Evolutionary conservation across 768 basidiomycete genomes (phyloP).

Genomic region (Kondoa subrosea): DNA sequence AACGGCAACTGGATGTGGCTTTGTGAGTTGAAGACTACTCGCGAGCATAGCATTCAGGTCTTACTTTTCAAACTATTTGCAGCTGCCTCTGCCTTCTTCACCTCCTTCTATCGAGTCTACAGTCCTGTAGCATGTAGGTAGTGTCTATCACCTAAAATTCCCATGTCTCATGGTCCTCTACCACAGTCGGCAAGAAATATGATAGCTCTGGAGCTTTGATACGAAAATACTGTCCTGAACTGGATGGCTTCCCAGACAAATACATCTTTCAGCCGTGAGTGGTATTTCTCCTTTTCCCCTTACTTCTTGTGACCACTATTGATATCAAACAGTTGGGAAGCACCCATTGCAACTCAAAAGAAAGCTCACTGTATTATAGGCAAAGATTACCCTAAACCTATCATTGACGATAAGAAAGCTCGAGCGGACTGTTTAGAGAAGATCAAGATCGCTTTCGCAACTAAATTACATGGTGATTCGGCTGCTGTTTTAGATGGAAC

Average conservation of each 20-base stretch:
- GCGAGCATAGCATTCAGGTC: too few species aligned
- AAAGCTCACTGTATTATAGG: slow-evolving; percentile 34
- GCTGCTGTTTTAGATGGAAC: slow-evolving; percentile 31
- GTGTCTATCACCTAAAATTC: not conserved
- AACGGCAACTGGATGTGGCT: slow-evolving; percentile 33
- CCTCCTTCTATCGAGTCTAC: slow-evolving; percentile 22
- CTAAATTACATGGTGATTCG: slow-evolving; percentile 30
- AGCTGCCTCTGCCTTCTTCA: too few species aligned
- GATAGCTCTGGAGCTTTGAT: slow-evolving; percentile 32
- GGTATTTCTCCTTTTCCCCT: too few species aligned
- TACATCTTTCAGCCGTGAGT: slow-evolving; percentile 36
- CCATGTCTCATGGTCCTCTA: not conserved
- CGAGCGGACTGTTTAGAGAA: slow-evolving; percentile 29
- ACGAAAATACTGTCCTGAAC: slow-evolving; percentile 33
- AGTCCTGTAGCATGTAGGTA: slow-evolving; percentile 10
- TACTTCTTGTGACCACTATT: too few species aligned
- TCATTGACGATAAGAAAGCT: slow-evolving; percentile 32
- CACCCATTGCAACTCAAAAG: slow-evolving; percentile 30
- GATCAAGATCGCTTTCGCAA: slow-evolving; percentile 31
- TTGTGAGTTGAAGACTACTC: too few species aligned
- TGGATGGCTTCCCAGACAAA: slow-evolving; percentile 35
- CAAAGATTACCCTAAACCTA: slow-evolving; percentile 32
- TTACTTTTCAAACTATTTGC: too few species aligned
- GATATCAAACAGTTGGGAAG: too few species aligned
- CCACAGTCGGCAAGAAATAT: slow-evolving; percentile 26